phyloP scores from a whole-genome alignment of 768 basidiomycete species.

The Agaricus blazei region DNA sequence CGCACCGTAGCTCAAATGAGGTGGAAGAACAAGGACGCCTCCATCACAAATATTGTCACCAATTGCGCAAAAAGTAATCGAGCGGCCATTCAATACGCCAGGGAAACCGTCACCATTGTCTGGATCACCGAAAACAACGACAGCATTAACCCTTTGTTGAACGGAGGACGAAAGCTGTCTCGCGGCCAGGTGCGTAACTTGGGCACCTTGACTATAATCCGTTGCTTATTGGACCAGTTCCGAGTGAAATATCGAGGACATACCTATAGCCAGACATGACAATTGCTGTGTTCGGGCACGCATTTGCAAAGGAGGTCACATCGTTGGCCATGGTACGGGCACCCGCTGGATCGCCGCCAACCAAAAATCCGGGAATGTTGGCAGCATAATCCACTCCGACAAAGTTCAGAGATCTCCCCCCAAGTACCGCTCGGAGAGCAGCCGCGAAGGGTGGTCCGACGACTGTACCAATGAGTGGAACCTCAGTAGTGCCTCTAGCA shows the following conservation, averaged over 20 bases:
- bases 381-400: conserved; percentile 12
- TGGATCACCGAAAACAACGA: conserved; percentile 32
- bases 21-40: conserved; percentile 16
- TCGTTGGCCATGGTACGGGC: conserved; percentile 12
- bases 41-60: conserved; percentile 28
- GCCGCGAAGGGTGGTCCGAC: conserved; percentile 12
- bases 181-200: conserved; percentile 34
- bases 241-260: neutral
- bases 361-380: conserved; percentile 10
- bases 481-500: conserved; percentile 15
- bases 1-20: conserved; percentile 21
- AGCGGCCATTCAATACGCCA: conserved; percentile 18
- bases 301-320: conserved; percentile 10
- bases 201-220: conserved; percentile 25
- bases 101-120: conserved; percentile 22
- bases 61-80: conserved; percentile 22
- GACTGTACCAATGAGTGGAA: conserved; percentile 10
- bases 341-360: conserved; percentile 13
- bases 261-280: conserved; percentile 19
- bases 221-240: neutral
- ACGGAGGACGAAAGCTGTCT: conserved; percentile 24
- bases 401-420: conserved; percentile 7
- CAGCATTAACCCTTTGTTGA: conserved; percentile 22
- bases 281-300: conserved; percentile 20
- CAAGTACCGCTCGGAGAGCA: neutral